Evolutionary conservation across 768 basidiomycete genomes (phyloP).

Genomic region (Hericium rajendrae): DNA sequence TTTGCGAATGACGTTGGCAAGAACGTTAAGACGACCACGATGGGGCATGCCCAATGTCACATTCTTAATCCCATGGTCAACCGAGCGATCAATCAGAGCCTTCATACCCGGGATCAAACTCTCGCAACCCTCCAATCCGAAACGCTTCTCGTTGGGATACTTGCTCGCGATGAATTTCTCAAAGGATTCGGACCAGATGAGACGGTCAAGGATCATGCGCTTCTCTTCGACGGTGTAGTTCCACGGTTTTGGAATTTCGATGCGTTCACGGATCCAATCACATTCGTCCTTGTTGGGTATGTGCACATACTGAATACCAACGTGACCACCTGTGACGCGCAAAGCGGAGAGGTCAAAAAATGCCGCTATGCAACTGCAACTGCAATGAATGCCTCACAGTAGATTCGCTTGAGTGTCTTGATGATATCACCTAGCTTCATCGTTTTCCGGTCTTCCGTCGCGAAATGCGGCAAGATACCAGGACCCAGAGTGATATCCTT

Average conservation of each 20-base stretch:
- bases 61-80: slow-evolving; percentile 91
- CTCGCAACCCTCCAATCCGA: slow-evolving; percentile 98
- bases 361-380: neutral
- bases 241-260: slow-evolving; percentile 95
- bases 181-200: slow-evolving; percentile 99
- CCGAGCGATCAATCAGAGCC: slow-evolving; percentile 96
- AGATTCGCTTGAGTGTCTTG: slow-evolving; percentile 81
- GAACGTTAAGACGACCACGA: slow-evolving; percentile 94
- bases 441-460: slow-evolving; percentile 72
- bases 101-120: slow-evolving; percentile 99
- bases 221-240: slow-evolving; percentile 98
- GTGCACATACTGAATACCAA: slow-evolving; percentile 89
- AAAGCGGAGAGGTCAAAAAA: slow-evolving; percentile 4
- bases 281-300: slow-evolving; percentile 98
- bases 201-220: slow-evolving; percentile 96
- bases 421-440: slow-evolving; percentile 92
- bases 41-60: slow-evolving; percentile 99
- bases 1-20: slow-evolving; percentile 97
- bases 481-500: slow-evolving; percentile 93
- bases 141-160: slow-evolving; percentile 99
- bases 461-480: slow-evolving; percentile 93
- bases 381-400: slow-evolving; percentile 52
- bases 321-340: slow-evolving; percentile 53
- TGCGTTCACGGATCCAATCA: slow-evolving; percentile 96
- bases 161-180: slow-evolving; percentile 98